These are phyloP conservation scores for Chenopodium quinoa DNA, from an alignment of 148 eudicot species.

Conservation along the genomic window DNA sequence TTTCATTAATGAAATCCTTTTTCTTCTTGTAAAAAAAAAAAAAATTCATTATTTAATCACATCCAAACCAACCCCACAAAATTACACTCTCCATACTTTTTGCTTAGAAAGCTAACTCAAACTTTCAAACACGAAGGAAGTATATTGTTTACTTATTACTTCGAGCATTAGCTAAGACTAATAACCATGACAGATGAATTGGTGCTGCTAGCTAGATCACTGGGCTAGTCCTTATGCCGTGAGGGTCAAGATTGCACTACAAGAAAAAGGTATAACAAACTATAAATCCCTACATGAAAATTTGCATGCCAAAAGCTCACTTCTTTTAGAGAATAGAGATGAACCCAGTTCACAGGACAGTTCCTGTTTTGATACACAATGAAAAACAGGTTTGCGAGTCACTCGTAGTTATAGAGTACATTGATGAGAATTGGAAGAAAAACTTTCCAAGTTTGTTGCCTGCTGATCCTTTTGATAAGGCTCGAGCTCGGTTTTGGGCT, in stretches of 20 bases:
- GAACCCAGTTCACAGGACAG: constrained; percentile 33
- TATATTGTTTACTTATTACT: too few relatives aligned
- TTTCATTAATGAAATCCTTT: too few relatives aligned
- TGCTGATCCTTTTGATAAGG: not conserved
- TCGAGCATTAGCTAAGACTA: too few relatives aligned
- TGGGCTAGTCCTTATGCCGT: constrained; percentile 29
- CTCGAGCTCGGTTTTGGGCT: constrained; percentile 21
- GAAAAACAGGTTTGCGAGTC: constrained; percentile 12
- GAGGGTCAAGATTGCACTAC: constrained; percentile 35
- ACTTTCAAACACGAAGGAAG: too few relatives aligned
- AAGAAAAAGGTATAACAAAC: constrained; percentile 12
- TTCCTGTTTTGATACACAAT: constrained; percentile 19
- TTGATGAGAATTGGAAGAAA: constrained; percentile 8
- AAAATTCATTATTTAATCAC: too few relatives aligned
- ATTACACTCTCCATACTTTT: too few relatives aligned
- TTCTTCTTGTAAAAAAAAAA: too few relatives aligned
- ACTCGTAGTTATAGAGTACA: not conserved
- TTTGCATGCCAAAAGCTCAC: not conserved
- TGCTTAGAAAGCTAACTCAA: too few relatives aligned
- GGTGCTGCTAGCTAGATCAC: constrained; percentile 8
- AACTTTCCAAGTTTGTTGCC: not conserved
- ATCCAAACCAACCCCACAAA: too few relatives aligned
- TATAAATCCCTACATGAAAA: not conserved
- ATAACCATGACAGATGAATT: not conserved
- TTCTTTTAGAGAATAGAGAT: constrained; percentile 15